Conservation (phyloP, 495 filamentous ascomycete species). For the Niebla homalea region DNA sequence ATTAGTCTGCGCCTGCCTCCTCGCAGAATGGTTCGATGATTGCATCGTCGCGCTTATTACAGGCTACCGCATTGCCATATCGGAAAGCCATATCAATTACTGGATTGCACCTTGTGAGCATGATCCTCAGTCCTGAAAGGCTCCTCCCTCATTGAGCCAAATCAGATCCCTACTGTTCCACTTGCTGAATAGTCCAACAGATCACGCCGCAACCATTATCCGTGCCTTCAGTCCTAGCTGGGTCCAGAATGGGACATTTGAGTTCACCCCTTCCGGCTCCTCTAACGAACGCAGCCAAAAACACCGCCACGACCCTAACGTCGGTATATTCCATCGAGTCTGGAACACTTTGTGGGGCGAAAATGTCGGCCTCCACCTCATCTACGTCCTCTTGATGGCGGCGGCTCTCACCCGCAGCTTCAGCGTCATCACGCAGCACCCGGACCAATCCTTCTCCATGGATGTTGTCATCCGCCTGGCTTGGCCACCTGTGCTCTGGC, state of each 20-base stretch:
- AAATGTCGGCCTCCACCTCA: constrained; percentile 5
- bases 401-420: not conserved
- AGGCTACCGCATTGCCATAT: constrained; percentile 3
- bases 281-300: not conserved
- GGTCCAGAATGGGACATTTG: not conserved
- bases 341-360: not conserved
- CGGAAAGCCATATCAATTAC: constrained; percentile 3
- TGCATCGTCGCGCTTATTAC: constrained; percentile 3
- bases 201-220: not conserved
- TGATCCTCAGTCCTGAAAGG: no score
- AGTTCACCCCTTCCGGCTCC: constrained; percentile 3
- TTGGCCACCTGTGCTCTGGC: constrained; percentile 5
- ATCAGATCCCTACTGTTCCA: no score
- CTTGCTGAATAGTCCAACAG: not conserved
- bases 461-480: not conserved
- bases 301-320: not conserved
- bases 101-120: constrained; percentile 6
- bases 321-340: not conserved
- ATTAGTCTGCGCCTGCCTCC: not conserved
- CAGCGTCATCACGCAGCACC: not conserved
- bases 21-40: constrained; percentile 4
- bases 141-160: no score
- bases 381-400: constrained; percentile 1
- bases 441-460: not conserved
- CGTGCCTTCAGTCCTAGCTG: not conserved